phyloP scores from a whole-genome alignment of 106 monocot species.

The Acanthochlamys bracteata region DNA sequence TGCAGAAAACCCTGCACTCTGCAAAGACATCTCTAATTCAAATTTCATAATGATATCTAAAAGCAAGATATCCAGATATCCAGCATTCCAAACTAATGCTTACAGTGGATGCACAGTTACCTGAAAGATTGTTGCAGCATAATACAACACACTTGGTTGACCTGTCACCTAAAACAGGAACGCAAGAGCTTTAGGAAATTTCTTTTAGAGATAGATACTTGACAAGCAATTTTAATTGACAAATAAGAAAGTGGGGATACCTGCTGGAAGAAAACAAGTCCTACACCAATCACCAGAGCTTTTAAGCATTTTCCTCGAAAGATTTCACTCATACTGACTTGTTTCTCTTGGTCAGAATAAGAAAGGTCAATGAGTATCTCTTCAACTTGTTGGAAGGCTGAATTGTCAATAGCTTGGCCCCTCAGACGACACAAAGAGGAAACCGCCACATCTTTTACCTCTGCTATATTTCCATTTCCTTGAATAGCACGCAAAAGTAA shows the following conservation, averaged over 20 bases:
- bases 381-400: conserved; percentile 49
- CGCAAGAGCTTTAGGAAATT: neutral
- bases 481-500: conserved; percentile 69
- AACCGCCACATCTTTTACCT: conserved; percentile 50
- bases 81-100: too few relatives aligned
- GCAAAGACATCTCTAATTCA: conserved; percentile 3
- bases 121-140: conserved; percentile 96
- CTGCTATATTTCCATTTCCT: conserved; percentile 40
- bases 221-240: neutral
- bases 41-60: too few relatives aligned
- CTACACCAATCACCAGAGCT: conserved; percentile 83
- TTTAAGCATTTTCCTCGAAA: conserved; percentile 92
- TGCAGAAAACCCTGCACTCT: conserved; percentile 96
- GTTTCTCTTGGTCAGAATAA: conserved; percentile 32
- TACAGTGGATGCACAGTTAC: conserved; percentile 8
- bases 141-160: conserved; percentile 95
- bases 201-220: neutral
- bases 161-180: conserved; percentile 59
- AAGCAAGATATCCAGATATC: too few relatives aligned
- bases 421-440: conserved; percentile 64
- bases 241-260: conserved; percentile 15
- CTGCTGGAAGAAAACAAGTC: conserved; percentile 97
- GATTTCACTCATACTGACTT: conserved; percentile 50
- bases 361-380: conserved; percentile 67
- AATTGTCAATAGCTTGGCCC: conserved; percentile 39